Evolutionary conservation across 805 yeast species (phyloP).

Genomic region (Candida maesae): DNA sequence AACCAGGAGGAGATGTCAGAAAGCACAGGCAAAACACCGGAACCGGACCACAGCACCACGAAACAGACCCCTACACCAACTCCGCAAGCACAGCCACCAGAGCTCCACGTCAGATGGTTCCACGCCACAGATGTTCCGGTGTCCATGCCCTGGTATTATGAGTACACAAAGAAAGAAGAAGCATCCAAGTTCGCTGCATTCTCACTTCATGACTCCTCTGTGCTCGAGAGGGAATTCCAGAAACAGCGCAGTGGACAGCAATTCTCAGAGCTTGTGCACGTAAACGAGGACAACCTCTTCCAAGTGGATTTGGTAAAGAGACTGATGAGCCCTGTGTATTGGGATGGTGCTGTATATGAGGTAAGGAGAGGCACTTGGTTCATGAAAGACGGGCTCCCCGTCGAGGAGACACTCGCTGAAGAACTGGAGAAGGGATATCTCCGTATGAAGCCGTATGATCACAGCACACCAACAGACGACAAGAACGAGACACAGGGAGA

Average conservation of each 20-base stretch:
- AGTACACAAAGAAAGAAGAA: slow-evolving; percentile 45
- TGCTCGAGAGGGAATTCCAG: slow-evolving; percentile 45
- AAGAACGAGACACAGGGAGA: slow-evolving; percentile 4
- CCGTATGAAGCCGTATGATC: slow-evolving; percentile 34
- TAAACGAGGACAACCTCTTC: slow-evolving; percentile 77
- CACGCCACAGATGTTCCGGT: slow-evolving; percentile 78
- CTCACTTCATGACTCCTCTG: slow-evolving; percentile 53
- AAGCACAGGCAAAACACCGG: no score
- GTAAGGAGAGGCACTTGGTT: slow-evolving; percentile 89
- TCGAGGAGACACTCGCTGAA: slow-evolving; percentile 44
- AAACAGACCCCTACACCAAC: not conserved
- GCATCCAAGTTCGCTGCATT: slow-evolving; percentile 69
- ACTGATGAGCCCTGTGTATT: slow-evolving; percentile 65
- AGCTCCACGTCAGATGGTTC: slow-evolving; percentile 53
- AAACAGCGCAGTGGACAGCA: slow-evolving; percentile 5
- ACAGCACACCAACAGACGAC: slow-evolving; percentile 4
- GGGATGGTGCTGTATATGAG: slow-evolving; percentile 86
- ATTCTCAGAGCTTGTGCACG: slow-evolving; percentile 39
- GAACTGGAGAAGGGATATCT: slow-evolving; percentile 58
- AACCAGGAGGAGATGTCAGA: no score
- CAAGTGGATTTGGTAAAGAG: slow-evolving; percentile 59
- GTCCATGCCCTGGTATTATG: slow-evolving; percentile 58
- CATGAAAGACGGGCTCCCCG: slow-evolving; percentile 48
- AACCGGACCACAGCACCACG: no score
- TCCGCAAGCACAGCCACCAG: slow-evolving; percentile 26